Conservation (phyloP, 2,329 filamentous ascomycete species). For the Fusarium sp. region DNA sequence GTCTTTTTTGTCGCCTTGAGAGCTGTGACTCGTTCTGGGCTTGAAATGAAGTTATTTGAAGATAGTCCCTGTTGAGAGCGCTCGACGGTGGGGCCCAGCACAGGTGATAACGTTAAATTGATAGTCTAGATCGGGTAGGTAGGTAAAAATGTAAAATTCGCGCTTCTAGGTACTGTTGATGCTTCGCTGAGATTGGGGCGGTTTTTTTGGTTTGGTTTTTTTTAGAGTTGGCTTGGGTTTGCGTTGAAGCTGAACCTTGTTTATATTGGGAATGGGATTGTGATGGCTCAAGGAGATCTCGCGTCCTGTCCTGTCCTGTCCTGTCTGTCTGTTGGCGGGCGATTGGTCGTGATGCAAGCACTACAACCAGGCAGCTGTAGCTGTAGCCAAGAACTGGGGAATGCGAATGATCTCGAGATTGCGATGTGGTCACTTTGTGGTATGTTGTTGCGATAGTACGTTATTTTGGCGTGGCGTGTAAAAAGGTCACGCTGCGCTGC, state of each 20-base stretch:
- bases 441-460: conserved; percentile 22
- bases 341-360: neutral
- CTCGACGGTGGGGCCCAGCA: too few relatives aligned
- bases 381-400: conserved; percentile 10
- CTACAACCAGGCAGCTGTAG: neutral
- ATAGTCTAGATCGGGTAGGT: neutral
- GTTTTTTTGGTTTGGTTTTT: conserved; percentile 3
- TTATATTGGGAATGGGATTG: neutral
- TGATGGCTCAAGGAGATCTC: neutral
- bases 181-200: neutral
- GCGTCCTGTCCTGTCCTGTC: neutral
- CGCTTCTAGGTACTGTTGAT: neutral
- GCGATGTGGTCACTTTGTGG: conserved; percentile 34
- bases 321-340: too few relatives aligned
- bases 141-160: too few relatives aligned
- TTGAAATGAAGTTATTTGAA: too few relatives aligned
- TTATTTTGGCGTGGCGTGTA: conserved; percentile 30
- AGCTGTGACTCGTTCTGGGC: conserved; percentile 30
- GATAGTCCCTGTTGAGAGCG: too few relatives aligned
- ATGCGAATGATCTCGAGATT: conserved; percentile 27
- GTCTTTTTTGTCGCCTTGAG: conserved; percentile 17
- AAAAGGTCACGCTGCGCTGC: conserved; percentile 32
- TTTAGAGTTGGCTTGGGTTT: conserved; percentile 20
- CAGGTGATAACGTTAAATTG: too few relatives aligned
- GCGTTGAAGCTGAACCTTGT: conserved; percentile 26